phyloP scores from a whole-genome alignment of 305 asterid species.

The Striga hermonthica region DNA sequence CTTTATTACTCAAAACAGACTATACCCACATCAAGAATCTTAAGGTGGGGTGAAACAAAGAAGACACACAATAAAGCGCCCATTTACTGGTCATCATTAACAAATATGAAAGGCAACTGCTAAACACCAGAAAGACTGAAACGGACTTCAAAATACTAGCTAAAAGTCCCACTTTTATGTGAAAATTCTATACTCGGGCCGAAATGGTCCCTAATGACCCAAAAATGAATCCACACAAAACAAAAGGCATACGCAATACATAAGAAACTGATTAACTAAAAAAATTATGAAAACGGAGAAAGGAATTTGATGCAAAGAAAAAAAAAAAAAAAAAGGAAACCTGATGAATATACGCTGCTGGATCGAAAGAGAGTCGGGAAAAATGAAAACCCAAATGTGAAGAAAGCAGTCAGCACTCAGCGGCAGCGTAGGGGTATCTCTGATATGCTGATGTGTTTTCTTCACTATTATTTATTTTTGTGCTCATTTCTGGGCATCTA shows the following conservation, averaged over 20 bases:
- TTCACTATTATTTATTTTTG: neutral
- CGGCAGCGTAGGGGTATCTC: constrained; percentile 16
- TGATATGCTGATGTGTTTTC: constrained; percentile 27
- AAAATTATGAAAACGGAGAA: neutral
- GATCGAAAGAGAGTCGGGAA: constrained; percentile 32
- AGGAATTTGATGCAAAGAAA: constrained; percentile 26
- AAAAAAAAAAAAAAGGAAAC: constrained; percentile 20
- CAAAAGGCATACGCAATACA: constrained; percentile 3
- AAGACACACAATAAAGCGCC: constrained; percentile 5
- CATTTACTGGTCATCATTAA: no score
- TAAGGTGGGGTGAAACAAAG: neutral
- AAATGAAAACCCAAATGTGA: neutral
- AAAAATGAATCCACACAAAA: constrained; percentile 20
- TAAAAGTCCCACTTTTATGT: constrained; percentile 24
- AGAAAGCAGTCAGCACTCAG: constrained; percentile 33
- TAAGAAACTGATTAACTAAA: neutral
- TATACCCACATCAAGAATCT: neutral
- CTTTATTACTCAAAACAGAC: neutral
- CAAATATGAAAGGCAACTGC: no score
- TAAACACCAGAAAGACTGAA: constrained; percentile 19
- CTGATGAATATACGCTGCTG: constrained; percentile 16
- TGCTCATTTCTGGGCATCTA: no score
- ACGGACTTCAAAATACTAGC: constrained; percentile 3
- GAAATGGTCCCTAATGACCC: constrained; percentile 12
- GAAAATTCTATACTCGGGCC: constrained; percentile 15